A percentile compares a stretch with the other conserved stretches of the same genome.
Evolutionary conservation across 139 green algal genomes (phyloP).

Genomic region (Chlorella sp.): DNA sequence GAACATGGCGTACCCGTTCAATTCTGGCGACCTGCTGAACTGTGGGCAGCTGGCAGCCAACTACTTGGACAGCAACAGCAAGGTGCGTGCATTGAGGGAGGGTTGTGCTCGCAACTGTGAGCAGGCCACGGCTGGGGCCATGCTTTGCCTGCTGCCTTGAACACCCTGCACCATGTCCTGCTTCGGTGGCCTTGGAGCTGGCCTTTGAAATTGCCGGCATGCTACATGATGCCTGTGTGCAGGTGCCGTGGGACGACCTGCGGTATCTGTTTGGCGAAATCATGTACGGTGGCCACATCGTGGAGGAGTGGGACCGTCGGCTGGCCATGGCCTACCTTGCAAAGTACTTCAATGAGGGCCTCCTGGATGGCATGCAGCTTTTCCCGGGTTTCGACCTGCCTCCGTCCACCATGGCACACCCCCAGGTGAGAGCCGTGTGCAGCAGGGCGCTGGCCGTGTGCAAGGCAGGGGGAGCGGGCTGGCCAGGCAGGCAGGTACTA

Average conservation of each 20-base stretch:
- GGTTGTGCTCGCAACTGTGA: not conserved
- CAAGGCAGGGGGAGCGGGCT: not conserved
- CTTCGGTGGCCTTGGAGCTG: conserved; percentile 26
- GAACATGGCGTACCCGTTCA: conserved; percentile 94
- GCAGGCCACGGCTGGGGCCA: too few relatives aligned
- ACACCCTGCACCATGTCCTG: too few relatives aligned
- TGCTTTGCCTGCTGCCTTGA: not conserved
- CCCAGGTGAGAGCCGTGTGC: not conserved
- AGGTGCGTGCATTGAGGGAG: conserved; percentile 44
- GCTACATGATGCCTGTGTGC: not conserved
- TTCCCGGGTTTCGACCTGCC: conserved; percentile 81
- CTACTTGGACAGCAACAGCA: conserved; percentile 91
- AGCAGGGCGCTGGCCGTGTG: too few relatives aligned
- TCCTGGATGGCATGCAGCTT: conserved; percentile 86
- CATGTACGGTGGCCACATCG: conserved; percentile 96
- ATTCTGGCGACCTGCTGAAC: conserved; percentile 90
- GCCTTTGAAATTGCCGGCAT: not conserved
- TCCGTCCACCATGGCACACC: conserved; percentile 42
- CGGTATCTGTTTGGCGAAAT: conserved; percentile 97
- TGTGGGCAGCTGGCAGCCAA: conserved; percentile 86
- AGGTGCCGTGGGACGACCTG: conserved; percentile 89
- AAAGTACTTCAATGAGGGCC: conserved; percentile 82
- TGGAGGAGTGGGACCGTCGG: conserved; percentile 93
- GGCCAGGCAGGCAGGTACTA: not conserved
- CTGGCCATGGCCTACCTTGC: conserved; percentile 82